These are phyloP conservation scores for Lachnellula occidentalis DNA, from an alignment of 2,329 filamentous ascomycete genomes.

Conservation along the genomic window DNA sequence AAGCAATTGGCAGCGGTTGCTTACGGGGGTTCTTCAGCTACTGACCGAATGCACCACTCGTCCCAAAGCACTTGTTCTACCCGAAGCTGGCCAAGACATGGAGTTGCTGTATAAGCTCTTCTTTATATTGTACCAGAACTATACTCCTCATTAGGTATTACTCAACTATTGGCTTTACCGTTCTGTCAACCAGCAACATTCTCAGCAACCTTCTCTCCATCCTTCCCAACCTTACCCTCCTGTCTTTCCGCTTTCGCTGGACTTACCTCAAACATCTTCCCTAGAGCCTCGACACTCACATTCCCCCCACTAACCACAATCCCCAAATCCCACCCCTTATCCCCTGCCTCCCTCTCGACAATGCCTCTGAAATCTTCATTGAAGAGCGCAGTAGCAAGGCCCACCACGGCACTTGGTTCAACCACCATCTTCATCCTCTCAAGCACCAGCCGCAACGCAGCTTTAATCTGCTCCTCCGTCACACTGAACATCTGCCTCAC, in stretches of 20 bases:
- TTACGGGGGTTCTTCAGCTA: no score
- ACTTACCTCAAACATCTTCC: constrained; percentile 40
- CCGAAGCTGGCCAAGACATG: no score
- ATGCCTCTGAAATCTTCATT: constrained; percentile 75
- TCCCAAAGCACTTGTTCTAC: no score
- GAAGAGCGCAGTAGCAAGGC: constrained; percentile 73
- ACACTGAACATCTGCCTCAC: constrained; percentile 68
- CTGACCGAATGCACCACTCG: no score
- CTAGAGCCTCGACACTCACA: constrained; percentile 48
- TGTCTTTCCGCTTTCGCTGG: constrained; percentile 2
- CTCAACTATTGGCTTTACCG: neutral
- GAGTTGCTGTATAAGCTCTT: no score
- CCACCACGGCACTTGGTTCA: constrained; percentile 83
- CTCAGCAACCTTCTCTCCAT: constrained; percentile 11
- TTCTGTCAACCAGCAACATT: constrained; percentile 11
- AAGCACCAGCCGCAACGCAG: constrained; percentile 69
- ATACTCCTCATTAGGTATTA: neutral
- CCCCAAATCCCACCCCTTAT: constrained; percentile 67
- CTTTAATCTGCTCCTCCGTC: constrained; percentile 74
- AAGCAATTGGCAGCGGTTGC: no score
- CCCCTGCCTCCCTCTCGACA: constrained; percentile 65
- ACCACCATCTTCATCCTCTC: constrained; percentile 89
- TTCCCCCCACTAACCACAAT: constrained; percentile 58
- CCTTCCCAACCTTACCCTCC: constrained; percentile 1
- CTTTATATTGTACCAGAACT: neutral